Conservation (phyloP, 2,329 filamentous ascomycete species). For the Scedosporium aurantiacum region DNA sequence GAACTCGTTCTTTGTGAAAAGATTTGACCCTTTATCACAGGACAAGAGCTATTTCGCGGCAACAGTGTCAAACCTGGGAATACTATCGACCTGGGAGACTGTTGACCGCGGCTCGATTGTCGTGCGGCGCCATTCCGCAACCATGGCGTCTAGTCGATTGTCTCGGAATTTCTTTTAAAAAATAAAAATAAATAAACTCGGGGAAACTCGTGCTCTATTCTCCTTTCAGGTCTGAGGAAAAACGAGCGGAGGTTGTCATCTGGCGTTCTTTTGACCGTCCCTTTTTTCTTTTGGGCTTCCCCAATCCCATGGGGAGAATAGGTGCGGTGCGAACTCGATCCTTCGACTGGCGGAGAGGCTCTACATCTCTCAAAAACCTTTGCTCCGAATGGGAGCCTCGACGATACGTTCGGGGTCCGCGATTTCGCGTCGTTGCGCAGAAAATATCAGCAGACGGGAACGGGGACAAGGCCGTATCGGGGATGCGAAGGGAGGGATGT, state of each 20-base stretch:
- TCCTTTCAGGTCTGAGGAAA: not conserved
- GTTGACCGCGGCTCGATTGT: not conserved
- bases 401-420: too few species aligned
- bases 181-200: not conserved
- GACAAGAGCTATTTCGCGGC: not conserved
- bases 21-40: not conserved
- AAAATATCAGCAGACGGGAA: too few species aligned
- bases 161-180: not conserved
- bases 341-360: not conserved
- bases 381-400: too few species aligned
- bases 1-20: too few species aligned
- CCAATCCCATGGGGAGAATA: not conserved
- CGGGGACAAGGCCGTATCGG: too few species aligned
- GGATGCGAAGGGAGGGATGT: not conserved
- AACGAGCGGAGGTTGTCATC: not conserved
- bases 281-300: not conserved
- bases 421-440: too few species aligned
- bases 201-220: not conserved
- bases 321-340: not conserved
- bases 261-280: not conserved
- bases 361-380: too few species aligned
- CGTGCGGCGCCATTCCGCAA: slow-evolving; percentile 1
- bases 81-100: not conserved
- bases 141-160: not conserved
- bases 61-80: not conserved